These are phyloP conservation scores for Ceratonia siliqua DNA, from an alignment of 306 rosid genomes.

Conservation along the genomic window DNA sequence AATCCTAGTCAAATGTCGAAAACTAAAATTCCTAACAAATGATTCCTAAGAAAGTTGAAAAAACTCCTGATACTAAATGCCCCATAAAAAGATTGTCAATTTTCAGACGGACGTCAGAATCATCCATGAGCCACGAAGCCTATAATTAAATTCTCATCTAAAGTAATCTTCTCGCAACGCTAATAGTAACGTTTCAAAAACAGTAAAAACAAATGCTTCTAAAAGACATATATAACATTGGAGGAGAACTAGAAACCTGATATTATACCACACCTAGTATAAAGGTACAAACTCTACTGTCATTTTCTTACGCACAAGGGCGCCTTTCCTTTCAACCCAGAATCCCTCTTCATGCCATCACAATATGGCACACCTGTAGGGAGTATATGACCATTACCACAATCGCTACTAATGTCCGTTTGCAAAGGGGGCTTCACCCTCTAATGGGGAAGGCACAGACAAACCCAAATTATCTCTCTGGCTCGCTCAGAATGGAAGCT, in stretches of 20 bases:
- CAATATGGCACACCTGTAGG: not conserved
- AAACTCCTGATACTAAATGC: too few species aligned
- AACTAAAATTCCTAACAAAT: too few species aligned
- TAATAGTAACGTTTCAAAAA: not conserved
- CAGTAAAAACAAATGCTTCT: not conserved
- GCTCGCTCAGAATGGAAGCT: not conserved
- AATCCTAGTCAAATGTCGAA: too few species aligned
- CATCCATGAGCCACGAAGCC: not conserved
- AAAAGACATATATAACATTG: not conserved
- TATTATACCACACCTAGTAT: too few species aligned
- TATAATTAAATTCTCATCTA: not conserved
- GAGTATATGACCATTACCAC: not conserved
- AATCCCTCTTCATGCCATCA: constrained; percentile 6
- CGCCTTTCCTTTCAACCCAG: not conserved
- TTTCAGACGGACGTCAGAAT: not conserved
- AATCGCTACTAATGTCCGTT: not conserved
- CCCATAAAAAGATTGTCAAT: too few species aligned
- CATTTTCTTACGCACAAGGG: not conserved
- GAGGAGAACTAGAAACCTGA: not conserved
- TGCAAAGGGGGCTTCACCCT: not conserved
- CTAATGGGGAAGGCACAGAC: not conserved
- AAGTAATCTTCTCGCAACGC: not conserved
- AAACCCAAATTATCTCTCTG: not conserved
- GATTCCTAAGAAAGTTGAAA: too few species aligned
- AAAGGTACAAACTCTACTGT: not conserved